These are phyloP conservation scores for Pseudocercospora macadamiae DNA, from an alignment of 2,329 filamentous ascomycete species.

Conservation along the genomic window DNA sequence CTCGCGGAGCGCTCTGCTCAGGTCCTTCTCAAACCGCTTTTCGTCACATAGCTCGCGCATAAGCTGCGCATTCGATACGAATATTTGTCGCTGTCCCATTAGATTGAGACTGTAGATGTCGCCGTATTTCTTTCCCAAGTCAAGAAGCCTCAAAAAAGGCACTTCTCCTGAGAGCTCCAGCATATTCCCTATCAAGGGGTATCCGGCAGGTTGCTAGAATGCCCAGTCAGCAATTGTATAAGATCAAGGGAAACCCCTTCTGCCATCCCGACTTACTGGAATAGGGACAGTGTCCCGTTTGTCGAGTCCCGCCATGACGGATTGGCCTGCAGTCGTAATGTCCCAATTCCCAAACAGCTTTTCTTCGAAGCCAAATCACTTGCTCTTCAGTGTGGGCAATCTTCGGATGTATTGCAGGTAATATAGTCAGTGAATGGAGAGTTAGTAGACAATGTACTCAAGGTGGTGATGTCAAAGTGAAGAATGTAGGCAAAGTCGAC, in stretches of 20 bases:
- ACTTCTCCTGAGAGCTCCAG: conserved; percentile 64
- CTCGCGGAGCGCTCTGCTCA: conserved; percentile 55
- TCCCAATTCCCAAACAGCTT: no score
- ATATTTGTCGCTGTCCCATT: conserved; percentile 23
- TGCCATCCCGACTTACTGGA: no score
- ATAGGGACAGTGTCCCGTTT: conserved; percentile 46
- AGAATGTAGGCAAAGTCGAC: neutral
- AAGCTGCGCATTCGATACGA: conserved; percentile 32
- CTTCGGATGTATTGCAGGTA: neutral
- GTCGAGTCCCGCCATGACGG: conserved; percentile 24
- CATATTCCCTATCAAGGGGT: conserved; percentile 69
- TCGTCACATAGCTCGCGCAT: conserved; percentile 47
- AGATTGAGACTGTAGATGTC: conserved; percentile 29
- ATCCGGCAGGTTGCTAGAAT: conserved; percentile 62
- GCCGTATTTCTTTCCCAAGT: conserved; percentile 40
- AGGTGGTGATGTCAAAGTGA: no score
- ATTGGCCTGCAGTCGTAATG: no score
- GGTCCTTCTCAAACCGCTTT: conserved; percentile 58
- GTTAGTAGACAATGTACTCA: no score
- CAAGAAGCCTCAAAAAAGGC: conserved; percentile 59
- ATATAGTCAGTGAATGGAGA: no score
- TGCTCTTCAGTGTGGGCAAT: neutral
- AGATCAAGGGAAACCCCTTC: no score
- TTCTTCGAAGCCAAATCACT: neutral
- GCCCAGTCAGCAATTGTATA: no score